Evolutionary conservation across 345 rosid species (phyloP), one percentile per base, ranked within the genome.

Genomic region (Camelina sativa): DNA sequence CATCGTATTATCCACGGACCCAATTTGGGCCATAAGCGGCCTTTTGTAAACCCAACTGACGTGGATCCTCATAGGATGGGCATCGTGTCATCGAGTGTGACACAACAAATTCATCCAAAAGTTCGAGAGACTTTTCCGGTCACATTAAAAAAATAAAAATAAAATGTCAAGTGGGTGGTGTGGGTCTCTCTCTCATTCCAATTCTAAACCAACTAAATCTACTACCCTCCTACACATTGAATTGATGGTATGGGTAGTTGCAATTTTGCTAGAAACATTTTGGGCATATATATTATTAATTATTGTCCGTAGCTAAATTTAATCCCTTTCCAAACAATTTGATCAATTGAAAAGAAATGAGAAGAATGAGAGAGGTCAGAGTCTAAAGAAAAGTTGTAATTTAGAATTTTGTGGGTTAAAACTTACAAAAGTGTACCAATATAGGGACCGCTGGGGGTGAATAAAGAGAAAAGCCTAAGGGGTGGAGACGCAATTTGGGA

Each of bases 401-500:
- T 28, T 63, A 16, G 11, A 35, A 10, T 50, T 50, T 4, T 41
- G 13, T 25, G 54, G 71, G 64, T 34, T 4, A 4, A 44, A 32
- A 11, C 32, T 64, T 13, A 55, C 1, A 61, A 72, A 2, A 72
- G 30, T 20, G 61, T 50, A 72, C 43, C 2, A 62, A 74, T 22
- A 63, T 2, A 73, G 40, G 72, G 78, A 44, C 48, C 34, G 72
- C 4, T 17, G 48, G 25, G 22, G 12, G 62, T 15, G 35, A 66
- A 66, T 44, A 43, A 55, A 34, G 1, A 8, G 50, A 22, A 4
- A 62, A 12, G 6, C 3, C 4, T 0, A 37, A 58, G 73, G 72
- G 38, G 35, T 48, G 30, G 67, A 67, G 60, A 58, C 9, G 73
- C 61, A 60, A 76, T 47, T 77, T 63, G 41, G 32, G n/a, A 67